These are phyloP conservation scores for Zymoseptoria tritici DNA, from an alignment of 2,329 filamentous ascomycete genomes.

Conservation along the genomic window DNA sequence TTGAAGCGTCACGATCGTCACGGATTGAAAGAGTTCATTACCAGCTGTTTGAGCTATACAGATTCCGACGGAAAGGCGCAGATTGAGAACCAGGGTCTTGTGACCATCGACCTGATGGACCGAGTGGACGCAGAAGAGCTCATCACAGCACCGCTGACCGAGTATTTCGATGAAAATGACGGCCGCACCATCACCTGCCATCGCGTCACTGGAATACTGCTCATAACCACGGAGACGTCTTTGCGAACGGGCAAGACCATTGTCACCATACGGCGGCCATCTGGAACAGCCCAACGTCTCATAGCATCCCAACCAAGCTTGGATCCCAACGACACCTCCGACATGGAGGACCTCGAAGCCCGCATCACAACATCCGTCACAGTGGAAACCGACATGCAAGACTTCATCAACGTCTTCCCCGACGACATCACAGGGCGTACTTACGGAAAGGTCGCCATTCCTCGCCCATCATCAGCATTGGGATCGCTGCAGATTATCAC, in stretches of 20 bases:
- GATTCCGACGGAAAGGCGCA: constrained; percentile 67
- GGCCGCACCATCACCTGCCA: constrained; percentile 60
- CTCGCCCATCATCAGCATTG: constrained; percentile 21
- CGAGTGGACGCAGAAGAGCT: constrained; percentile 46
- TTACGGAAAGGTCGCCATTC: constrained; percentile 46
- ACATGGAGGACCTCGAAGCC: constrained; percentile 6
- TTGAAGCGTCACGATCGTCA: constrained; percentile 76
- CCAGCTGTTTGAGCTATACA: constrained; percentile 69
- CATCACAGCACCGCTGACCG: constrained; percentile 52
- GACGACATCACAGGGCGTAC: constrained; percentile 19
- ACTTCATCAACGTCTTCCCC: constrained; percentile 24
- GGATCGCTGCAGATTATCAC: constrained; percentile 45
- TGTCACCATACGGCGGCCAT: constrained; percentile 27
- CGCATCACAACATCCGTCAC: constrained; percentile 17
- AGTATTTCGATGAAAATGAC: constrained; percentile 57
- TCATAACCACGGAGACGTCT: constrained; percentile 67
- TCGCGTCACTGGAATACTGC: constrained; percentile 66
- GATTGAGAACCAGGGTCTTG: constrained; percentile 85
- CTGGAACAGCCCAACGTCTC: constrained; percentile 21
- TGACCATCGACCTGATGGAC: constrained; percentile 72
- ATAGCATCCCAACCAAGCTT: constrained; percentile 12
- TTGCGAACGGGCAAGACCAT: constrained; percentile 30
- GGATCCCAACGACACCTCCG: constrained; percentile 2
- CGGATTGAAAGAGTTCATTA: constrained; percentile 83
- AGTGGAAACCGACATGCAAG: constrained; percentile 16